phyloP scores from a whole-genome alignment of 441 rosid species.

The Macaranga tanarius region DNA sequence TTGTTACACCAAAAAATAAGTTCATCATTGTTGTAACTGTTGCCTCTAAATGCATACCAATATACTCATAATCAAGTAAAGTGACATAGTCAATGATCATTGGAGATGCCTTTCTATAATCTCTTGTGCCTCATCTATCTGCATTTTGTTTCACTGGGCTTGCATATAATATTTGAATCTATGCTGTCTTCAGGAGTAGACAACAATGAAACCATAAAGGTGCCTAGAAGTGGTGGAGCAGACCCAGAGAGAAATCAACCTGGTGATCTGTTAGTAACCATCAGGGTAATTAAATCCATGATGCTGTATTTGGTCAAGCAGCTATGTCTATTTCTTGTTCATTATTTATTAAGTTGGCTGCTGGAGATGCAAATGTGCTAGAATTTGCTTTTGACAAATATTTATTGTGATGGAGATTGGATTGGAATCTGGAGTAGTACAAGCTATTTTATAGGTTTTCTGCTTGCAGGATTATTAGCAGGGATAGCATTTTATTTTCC shows the following conservation, averaged over 20 bases:
- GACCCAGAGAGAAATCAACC: conserved; percentile 97
- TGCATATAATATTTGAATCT: conserved; percentile 15
- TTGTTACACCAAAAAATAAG: neutral
- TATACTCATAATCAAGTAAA: neutral
- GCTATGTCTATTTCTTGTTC: neutral
- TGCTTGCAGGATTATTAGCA: neutral
- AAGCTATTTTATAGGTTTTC: neutral
- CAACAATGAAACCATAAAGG: conserved; percentile 68
- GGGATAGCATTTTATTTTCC: neutral
- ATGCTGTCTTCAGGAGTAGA: conserved; percentile 65
- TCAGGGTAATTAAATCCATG: conserved; percentile 53
- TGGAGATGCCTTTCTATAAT: neutral
- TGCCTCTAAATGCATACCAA: neutral
- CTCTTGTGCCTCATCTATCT: neutral
- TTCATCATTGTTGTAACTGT: no score
- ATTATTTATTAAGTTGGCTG: neutral
- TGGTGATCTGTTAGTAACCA: conserved; percentile 83
- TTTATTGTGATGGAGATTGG: neutral
- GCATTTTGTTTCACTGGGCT: neutral
- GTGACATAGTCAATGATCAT: neutral
- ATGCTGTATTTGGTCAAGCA: neutral
- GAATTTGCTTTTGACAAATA: neutral
- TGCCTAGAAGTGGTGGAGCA: conserved; percentile 83
- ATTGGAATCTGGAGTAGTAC: neutral
- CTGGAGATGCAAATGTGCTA: conserved; percentile 5